A percentile compares a stretch with the other conserved stretches of the same genome.
These are phyloP conservation scores for Rhynchospora pubera DNA, from an alignment of 176 grass and related monocot genomes.

Conservation along the genomic window DNA sequence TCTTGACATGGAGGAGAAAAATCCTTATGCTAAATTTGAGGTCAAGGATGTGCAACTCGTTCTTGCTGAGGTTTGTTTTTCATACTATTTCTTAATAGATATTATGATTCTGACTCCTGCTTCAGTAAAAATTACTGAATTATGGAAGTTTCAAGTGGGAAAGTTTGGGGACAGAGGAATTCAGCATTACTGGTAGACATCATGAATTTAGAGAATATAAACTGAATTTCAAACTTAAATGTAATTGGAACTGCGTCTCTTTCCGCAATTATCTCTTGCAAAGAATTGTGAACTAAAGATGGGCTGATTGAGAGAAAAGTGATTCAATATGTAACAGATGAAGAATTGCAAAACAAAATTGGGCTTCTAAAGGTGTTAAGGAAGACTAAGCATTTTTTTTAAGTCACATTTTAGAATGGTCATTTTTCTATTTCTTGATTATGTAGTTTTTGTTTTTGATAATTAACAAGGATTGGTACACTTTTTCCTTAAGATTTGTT, in stretches of 20 bases:
- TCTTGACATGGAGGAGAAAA: slow-evolving; percentile 52
- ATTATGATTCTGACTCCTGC: neutral
- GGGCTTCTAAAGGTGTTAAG: neutral
- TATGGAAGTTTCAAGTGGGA: neutral
- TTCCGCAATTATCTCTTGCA: neutral
- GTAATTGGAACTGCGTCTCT: neutral
- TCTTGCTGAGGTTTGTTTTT: slow-evolving; percentile 67
- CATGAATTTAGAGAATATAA: neutral
- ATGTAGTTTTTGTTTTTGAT: neutral
- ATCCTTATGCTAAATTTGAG: slow-evolving; percentile 54
- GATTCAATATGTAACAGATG: neutral
- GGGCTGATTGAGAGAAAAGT: neutral
- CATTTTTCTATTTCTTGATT: neutral
- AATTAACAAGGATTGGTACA: neutral
- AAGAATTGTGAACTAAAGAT: neutral
- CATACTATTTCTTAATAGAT: neutral
- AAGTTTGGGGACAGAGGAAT: neutral
- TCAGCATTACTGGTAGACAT: neutral
- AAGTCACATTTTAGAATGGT: neutral
- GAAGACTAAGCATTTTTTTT: neutral
- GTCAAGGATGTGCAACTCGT: slow-evolving; percentile 92
- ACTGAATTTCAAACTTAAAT: neutral
- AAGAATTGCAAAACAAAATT: neutral
- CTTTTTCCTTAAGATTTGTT: neutral
- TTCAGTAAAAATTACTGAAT: neutral